Base-by-base conservation (phyloP, 208 protist genomes). In the Crithidia acanthocephali region DNA sequence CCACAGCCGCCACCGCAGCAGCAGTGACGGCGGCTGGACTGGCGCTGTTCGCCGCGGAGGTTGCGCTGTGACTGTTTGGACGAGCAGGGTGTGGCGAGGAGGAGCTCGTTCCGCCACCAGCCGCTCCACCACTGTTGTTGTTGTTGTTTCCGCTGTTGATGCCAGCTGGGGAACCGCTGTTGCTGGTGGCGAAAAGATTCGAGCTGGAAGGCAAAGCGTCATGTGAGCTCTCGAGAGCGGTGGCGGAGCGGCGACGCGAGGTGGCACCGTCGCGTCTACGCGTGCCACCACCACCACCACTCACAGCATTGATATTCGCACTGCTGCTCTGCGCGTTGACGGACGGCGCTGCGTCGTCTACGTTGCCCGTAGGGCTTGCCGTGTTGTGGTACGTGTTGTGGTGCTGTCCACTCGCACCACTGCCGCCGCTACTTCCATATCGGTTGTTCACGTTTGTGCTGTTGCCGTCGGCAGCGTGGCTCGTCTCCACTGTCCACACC, bases 81-180 rank as follows among this genome's bases (percentile, higher is more conserved):
- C 72, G 63, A 0, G 44, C 57, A 9, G 72, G 63, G 30, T 68
- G 62, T 9, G 71, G 71, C 16, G 71, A 76, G 22, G 71, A 57
- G 8, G 71, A 76, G 33, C 25, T 40, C 8, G 73, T 73, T n/a
- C 50, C 56, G 11, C 50, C 18, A 2, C 40, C 51, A 11, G 53
- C 67, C 11, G 8, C 30, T 3, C 25, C 50, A 30, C 20, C 35
- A 57, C 42, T 68, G 30, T 53, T 48, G 35, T 60, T 63, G 45
- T 68, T 62, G 18, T 58, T 69, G n/a, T 28, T 68, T 5, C 44
- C 35, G 42, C 47, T 45, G 52, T 5, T 50, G 18, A 20, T 56
- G 37, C n/a, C 48, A 22, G 62, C 50, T 2, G 51, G 62, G 9
- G 64, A 68, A 15, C 13, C 59, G 45, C 48, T 76, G 61, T 70